These are phyloP conservation scores for Paraconiothyrium brasiliense DNA, from an alignment of 2,329 filamentous ascomycete genomes.

Conservation along the genomic window DNA sequence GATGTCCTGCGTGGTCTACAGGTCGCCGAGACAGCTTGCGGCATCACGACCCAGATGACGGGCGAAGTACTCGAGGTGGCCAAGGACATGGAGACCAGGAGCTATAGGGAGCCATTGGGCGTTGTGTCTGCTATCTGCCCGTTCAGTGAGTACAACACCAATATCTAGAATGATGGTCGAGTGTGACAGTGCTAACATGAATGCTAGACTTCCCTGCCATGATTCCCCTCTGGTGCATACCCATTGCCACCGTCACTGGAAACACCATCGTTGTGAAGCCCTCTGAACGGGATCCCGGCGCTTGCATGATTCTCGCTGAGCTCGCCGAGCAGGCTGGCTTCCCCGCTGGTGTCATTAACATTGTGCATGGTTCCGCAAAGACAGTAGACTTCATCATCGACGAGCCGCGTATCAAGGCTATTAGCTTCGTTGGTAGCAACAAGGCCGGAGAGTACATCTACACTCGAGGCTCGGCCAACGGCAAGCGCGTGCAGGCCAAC, in stretches of 20 bases:
- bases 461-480: constrained; percentile 78
- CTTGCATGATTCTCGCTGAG: constrained; percentile 85
- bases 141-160: constrained; percentile 69
- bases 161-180: neutral
- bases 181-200: constrained; percentile 31
- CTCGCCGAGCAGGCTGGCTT: constrained; percentile 82
- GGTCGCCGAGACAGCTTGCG: constrained; percentile 84
- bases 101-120: constrained; percentile 82
- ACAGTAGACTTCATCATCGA: constrained; percentile 89
- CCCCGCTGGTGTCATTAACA: constrained; percentile 82
- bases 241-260: constrained; percentile 82
- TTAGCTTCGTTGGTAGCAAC: constrained; percentile 87
- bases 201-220: constrained; percentile 82
- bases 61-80: constrained; percentile 85
- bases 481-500: constrained; percentile 89
- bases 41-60: constrained; percentile 81
- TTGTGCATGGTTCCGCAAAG: constrained; percentile 81
- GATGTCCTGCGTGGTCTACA: constrained; percentile 84
- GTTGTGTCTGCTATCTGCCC: constrained; percentile 86
- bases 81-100: constrained; percentile 89
- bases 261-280: constrained; percentile 89
- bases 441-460: constrained; percentile 91
- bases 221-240: constrained; percentile 92
- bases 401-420: constrained; percentile 83
- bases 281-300: constrained; percentile 84